Conservation (phyloP, 768 basidiomycete genomes). For the Suillus tomentosus region DNA sequence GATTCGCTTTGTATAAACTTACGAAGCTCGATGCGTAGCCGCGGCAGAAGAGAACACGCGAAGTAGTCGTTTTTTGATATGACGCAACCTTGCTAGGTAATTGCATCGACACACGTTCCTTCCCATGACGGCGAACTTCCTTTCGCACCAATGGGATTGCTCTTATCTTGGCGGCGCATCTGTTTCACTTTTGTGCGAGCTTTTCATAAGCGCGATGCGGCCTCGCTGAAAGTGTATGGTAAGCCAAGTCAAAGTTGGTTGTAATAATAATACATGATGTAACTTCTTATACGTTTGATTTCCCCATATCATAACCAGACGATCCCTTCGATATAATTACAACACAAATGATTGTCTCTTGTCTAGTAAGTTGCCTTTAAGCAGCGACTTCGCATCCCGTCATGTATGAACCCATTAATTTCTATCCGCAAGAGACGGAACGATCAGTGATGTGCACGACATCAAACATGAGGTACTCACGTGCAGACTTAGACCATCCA, state of each 20-base stretch:
- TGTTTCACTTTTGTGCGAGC: neutral
- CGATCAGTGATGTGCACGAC: neutral
- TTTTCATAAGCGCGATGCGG: neutral
- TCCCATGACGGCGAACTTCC: neutral
- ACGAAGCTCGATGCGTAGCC: neutral
- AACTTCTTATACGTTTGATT: constrained; percentile 1
- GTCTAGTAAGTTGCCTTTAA: neutral
- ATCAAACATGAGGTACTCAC: constrained; percentile 22
- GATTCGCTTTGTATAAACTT: neutral
- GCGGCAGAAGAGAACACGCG: constrained; percentile 2
- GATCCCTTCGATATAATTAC: constrained; percentile 3
- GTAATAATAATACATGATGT: neutral
- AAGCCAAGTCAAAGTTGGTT: neutral
- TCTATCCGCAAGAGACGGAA: constrained; percentile 15
- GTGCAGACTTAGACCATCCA: constrained; percentile 28
- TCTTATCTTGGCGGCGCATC: neutral
- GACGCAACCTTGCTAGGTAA: neutral
- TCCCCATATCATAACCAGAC: constrained; percentile 3
- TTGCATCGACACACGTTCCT: neutral
- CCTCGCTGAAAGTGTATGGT: neutral
- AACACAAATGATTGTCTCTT: neutral
- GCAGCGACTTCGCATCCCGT: constrained; percentile 4
- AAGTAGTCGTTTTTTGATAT: neutral
- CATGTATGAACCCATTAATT: constrained; percentile 23
- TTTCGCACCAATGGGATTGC: neutral